Evolutionary conservation across 768 basidiomycete species (phyloP).

Genomic region (Boletus subcaerulescens): DNA sequence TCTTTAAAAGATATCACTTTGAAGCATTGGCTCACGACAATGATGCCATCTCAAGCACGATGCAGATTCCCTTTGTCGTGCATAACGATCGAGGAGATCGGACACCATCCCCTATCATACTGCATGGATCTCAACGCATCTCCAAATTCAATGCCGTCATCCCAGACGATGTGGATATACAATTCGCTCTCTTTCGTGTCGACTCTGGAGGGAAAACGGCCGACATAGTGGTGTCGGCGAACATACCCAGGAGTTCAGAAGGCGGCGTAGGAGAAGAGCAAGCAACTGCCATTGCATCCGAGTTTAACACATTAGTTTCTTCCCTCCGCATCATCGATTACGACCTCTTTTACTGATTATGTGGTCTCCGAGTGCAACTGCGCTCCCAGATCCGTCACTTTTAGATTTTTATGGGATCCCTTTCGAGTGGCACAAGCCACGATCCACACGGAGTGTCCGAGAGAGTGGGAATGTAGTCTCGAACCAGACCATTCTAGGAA

Average conservation of each 20-base stretch:
- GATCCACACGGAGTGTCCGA: background rate
- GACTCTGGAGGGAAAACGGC: slow-evolving; percentile 50
- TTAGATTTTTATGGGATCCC: background rate
- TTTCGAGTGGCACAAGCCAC: background rate
- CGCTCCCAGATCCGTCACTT: slow-evolving; percentile 1
- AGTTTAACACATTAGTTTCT: slow-evolving; percentile 53
- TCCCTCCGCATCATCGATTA: slow-evolving; percentile 69
- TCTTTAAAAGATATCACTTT: slow-evolving; percentile 75
- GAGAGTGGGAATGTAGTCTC: no score
- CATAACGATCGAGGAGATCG: slow-evolving; percentile 42
- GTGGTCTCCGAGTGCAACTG: background rate
- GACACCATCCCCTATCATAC: slow-evolving; percentile 58
- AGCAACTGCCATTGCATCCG: slow-evolving; percentile 33
- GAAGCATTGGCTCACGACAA: slow-evolving; percentile 91
- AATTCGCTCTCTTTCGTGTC: slow-evolving; percentile 80
- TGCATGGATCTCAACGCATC: slow-evolving; percentile 69
- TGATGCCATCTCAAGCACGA: slow-evolving; percentile 49
- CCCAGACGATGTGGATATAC: slow-evolving; percentile 70
- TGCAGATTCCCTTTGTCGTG: slow-evolving; percentile 42
- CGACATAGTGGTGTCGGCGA: slow-evolving; percentile 84
- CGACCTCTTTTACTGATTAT: slow-evolving; percentile 58
- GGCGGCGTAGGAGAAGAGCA: slow-evolving; percentile 33
- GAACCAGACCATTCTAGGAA: no score
- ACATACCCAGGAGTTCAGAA: slow-evolving; percentile 57
- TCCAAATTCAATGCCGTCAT: slow-evolving; percentile 67